Percentiles rank a stretch among this genome's conserved stretches.
These are phyloP conservation scores for Coleophoma eucalyptorum DNA, from an alignment of 2,329 filamentous ascomycete genomes.

Conservation along the genomic window DNA sequence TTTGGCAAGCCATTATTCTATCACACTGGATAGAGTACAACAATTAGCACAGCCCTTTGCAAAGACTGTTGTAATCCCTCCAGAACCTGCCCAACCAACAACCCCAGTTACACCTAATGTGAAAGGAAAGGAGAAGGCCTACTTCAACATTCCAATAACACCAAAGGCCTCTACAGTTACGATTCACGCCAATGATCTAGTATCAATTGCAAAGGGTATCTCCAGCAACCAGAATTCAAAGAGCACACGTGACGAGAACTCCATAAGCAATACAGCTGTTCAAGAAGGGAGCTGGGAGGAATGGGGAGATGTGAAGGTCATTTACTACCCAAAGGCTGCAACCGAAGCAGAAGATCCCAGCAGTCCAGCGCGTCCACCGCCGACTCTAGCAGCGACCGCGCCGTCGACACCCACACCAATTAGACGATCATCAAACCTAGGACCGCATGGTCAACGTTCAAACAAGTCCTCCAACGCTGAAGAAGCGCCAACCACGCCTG, in stretches of 20 bases:
- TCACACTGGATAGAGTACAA: constrained; percentile 75
- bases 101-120: constrained; percentile 50
- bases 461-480: constrained; percentile 28
- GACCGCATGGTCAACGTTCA: constrained; percentile 23
- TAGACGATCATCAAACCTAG: constrained; percentile 28
- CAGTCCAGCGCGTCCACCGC: constrained; percentile 17
- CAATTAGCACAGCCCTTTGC: constrained; percentile 80
- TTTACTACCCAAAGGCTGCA: constrained; percentile 60
- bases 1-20: constrained; percentile 80
- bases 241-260: constrained; percentile 22
- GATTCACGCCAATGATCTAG: constrained; percentile 80
- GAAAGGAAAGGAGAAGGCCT: constrained; percentile 74
- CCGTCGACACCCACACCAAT: constrained; percentile 28
- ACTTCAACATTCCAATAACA: constrained; percentile 35
- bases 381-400: constrained; percentile 17
- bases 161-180: constrained; percentile 39
- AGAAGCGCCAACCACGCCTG: constrained; percentile 27
- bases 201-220: constrained; percentile 62
- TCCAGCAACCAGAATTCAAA: constrained; percentile 27
- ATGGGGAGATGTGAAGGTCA: constrained; percentile 76
- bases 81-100: constrained; percentile 44
- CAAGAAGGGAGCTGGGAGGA: constrained; percentile 58
- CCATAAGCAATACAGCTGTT: constrained; percentile 11
- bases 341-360: constrained; percentile 23
- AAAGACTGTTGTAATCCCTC: constrained; percentile 55